Conservation (phyloP, 1,139 yeast genomes). For the Candida neerlandica region DNA sequence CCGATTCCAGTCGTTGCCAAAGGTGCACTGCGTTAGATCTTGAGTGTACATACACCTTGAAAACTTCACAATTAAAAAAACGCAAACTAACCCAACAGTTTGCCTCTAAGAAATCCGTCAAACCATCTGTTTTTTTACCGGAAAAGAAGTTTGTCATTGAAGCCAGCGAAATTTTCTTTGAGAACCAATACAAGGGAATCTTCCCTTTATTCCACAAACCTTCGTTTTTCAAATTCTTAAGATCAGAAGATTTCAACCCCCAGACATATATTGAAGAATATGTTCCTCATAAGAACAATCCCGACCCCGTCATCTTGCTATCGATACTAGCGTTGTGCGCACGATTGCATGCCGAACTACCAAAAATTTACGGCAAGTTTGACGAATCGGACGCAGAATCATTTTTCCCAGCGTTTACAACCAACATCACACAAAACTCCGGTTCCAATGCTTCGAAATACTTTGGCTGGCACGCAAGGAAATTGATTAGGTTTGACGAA, state of each 20-base stretch:
- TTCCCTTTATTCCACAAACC: conserved; percentile 38
- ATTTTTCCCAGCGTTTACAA: conserved; percentile 23
- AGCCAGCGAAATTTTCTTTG: conserved; percentile 31
- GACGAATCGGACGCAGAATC: conserved; percentile 28
- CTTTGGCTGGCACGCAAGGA: conserved; percentile 43
- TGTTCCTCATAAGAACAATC: conserved; percentile 12
- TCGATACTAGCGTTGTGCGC: conserved; percentile 39
- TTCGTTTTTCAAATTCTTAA: conserved; percentile 27
- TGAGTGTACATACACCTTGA: conserved; percentile 26
- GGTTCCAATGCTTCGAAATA: conserved; percentile 38
- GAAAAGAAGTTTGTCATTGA: conserved; percentile 26
- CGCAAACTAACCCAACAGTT: conserved; percentile 12
- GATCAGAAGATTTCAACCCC: conserved; percentile 30
- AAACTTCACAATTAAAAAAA: conserved; percentile 23
- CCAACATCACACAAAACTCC: conserved; percentile 7
- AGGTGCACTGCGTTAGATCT: conserved; percentile 23
- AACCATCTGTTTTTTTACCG: conserved; percentile 24
- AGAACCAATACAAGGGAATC: conserved; percentile 37
- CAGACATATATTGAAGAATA: conserved; percentile 27
- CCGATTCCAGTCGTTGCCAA: conserved; percentile 21
- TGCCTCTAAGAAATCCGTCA: conserved; percentile 4
- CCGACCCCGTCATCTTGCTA: conserved; percentile 35
- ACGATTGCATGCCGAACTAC: conserved; percentile 32
- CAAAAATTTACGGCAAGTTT: conserved; percentile 33
- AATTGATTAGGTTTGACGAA: conserved; percentile 33